phyloP scores from a whole-genome alignment of 805 yeast species.

The Candida schatavii region DNA sequence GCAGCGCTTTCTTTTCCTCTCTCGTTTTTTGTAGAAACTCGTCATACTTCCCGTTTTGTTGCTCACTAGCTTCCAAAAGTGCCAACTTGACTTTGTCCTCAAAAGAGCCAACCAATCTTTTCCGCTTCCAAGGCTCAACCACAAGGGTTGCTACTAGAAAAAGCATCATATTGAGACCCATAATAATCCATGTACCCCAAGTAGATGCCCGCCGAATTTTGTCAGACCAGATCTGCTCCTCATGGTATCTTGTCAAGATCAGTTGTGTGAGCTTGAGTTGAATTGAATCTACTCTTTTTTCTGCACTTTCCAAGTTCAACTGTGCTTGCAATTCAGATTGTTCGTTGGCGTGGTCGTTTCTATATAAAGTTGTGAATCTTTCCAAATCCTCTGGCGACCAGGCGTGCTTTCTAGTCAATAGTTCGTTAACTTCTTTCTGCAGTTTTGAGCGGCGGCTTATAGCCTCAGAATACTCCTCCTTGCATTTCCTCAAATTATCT shows the following conservation, averaged over 20 bases:
- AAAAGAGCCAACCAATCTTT: slow-evolving; percentile 75
- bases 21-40: background rate
- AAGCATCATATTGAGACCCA: slow-evolving; percentile 80
- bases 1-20: background rate
- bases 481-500: slow-evolving; percentile 45
- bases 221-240: slow-evolving; percentile 98
- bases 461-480: slow-evolving; percentile 55
- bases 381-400: slow-evolving; percentile 85
- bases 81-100: slow-evolving; percentile 68
- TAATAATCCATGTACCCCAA: slow-evolving; percentile 91
- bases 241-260: slow-evolving; percentile 86
- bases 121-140: slow-evolving; percentile 93
- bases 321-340: slow-evolving; percentile 54
- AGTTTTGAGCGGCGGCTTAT: slow-evolving; percentile 61
- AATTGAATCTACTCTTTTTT: slow-evolving; percentile 61
- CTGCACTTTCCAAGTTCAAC: slow-evolving; percentile 48
- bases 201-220: slow-evolving; percentile 91
- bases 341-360: slow-evolving; percentile 76
- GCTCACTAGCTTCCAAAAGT: slow-evolving; percentile 13
- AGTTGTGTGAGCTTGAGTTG: slow-evolving; percentile 69
- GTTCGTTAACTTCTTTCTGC: slow-evolving; percentile 83
- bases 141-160: slow-evolving; percentile 81
- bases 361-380: slow-evolving; percentile 75
- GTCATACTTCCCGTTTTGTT: slow-evolving; percentile 4
- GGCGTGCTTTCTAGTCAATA: slow-evolving; percentile 75